Conservation (phyloP, 495 filamentous ascomycete genomes). For the Bombardia bombarda region DNA sequence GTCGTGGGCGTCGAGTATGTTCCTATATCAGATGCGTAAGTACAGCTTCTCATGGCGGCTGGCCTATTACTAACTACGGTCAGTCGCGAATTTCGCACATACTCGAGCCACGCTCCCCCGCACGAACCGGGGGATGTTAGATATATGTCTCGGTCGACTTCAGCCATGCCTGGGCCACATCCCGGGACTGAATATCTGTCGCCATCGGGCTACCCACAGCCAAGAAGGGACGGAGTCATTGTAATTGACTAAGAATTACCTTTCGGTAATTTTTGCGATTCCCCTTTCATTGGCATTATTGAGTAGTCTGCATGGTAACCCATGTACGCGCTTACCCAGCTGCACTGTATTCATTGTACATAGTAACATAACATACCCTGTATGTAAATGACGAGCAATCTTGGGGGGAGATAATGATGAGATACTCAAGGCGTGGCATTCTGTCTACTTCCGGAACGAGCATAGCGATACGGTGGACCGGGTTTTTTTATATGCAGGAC, state of each 20-base stretch:
- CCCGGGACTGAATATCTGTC: not conserved
- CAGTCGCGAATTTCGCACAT: not conserved
- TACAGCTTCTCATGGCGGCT: not conserved
- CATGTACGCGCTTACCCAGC: no score
- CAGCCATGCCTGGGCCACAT: slow-evolving; percentile 1
- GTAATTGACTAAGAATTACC: not conserved
- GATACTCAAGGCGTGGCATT: no score
- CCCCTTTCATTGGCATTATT: no score
- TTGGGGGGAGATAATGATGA: no score
- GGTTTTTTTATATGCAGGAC: no score
- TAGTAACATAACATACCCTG: no score
- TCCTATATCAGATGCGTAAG: slow-evolving; percentile 6
- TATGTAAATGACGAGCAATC: no score
- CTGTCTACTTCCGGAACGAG: no score
- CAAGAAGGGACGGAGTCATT: not conserved
- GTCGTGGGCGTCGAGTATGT: slow-evolving; percentile 18
- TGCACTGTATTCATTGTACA: no score
- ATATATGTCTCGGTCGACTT: slow-evolving; percentile 4
- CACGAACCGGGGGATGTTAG: not conserved
- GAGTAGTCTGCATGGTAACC: no score
- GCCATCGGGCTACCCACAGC: not conserved
- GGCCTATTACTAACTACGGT: not conserved
- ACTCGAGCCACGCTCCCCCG: not conserved
- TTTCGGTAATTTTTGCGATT: no score
- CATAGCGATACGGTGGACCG: no score